phyloP scores from a whole-genome alignment of 1,139 yeast genomes.

The Taphrina communis region DNA sequence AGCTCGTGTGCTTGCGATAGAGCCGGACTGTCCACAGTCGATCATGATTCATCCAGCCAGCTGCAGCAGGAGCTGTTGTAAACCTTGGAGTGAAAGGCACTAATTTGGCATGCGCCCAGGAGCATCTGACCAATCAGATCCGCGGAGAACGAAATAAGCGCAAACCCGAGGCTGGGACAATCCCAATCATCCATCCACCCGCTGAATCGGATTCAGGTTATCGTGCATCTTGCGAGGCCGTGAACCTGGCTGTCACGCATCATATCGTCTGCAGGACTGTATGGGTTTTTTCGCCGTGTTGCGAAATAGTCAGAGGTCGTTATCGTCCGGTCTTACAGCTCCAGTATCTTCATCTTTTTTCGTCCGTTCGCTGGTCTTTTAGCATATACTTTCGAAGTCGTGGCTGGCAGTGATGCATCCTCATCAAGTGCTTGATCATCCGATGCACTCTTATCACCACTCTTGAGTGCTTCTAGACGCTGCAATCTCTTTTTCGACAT shows the following conservation, averaged over 20 bases:
- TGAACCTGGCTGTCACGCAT: too few species aligned
- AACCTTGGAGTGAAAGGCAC: too few species aligned
- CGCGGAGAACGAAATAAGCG: conserved; percentile 1
- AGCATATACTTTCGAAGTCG: neutral
- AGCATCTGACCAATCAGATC: neutral
- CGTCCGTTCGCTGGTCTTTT: conserved; percentile 4
- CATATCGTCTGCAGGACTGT: too few species aligned
- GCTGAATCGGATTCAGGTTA: neutral
- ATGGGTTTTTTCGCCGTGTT: too few species aligned
- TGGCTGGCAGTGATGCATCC: neutral
- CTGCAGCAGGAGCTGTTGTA: too few species aligned
- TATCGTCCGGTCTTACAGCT: too few species aligned
- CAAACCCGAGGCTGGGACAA: neutral
- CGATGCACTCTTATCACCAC: too few species aligned
- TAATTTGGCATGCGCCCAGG: neutral
- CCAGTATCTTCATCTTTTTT: conserved; percentile 3
- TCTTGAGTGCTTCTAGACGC: neutral
- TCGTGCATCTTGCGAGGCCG: too few species aligned
- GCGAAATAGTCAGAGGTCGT: too few species aligned
- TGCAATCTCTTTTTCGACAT: conserved; percentile 2
- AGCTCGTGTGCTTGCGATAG: too few species aligned
- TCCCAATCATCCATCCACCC: neutral
- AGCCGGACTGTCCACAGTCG: too few species aligned
- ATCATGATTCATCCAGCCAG: too few species aligned
- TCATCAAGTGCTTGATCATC: neutral